phyloP scores from a whole-genome alignment of 2,329 filamentous ascomycete genomes.

The Penicillium nordicum region DNA sequence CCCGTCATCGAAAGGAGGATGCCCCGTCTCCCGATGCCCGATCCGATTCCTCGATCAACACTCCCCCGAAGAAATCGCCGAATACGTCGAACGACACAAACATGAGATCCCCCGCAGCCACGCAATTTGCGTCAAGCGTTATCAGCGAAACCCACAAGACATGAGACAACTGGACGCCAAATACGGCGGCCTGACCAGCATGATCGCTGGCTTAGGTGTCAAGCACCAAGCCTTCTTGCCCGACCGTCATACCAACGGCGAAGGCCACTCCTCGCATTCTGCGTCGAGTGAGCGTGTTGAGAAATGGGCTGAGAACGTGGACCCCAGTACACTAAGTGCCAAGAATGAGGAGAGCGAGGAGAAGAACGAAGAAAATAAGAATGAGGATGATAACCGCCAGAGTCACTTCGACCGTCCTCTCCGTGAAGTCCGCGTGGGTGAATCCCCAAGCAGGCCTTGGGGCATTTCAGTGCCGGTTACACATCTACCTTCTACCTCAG shows the following conservation, averaged over 20 bases:
- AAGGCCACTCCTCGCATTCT: slow-evolving; percentile 31
- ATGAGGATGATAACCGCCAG: slow-evolving; percentile 59
- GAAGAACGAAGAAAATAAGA: slow-evolving; percentile 40
- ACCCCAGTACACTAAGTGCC: slow-evolving; percentile 44
- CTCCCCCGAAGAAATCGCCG: slow-evolving; percentile 85
- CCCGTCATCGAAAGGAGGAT: slow-evolving; percentile 59
- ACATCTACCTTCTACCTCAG: slow-evolving; percentile 27
- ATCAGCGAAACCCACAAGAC: slow-evolving; percentile 80
- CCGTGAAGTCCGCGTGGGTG: slow-evolving; percentile 86
- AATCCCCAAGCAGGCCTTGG: slow-evolving; percentile 91
- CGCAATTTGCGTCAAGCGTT: slow-evolving; percentile 84
- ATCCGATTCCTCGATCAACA: slow-evolving; percentile 92
- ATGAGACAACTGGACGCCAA: slow-evolving; percentile 89
- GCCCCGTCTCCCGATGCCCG: slow-evolving; percentile 69
- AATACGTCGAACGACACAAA: slow-evolving; percentile 92
- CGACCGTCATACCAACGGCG: slow-evolving; percentile 35
- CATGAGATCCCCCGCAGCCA: slow-evolving; percentile 92
- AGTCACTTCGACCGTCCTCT: slow-evolving; percentile 79
- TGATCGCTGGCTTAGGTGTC: slow-evolving; percentile 85
- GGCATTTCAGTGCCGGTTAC: slow-evolving; percentile 75
- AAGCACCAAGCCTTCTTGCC: slow-evolving; percentile 87
- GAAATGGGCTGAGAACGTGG: slow-evolving; percentile 79
- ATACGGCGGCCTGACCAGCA: slow-evolving; percentile 85
- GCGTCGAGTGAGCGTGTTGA: slow-evolving; percentile 70
- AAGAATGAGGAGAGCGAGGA: slow-evolving; percentile 27